Conservation (phyloP, 108 stramenopile species). For the Seminavis robusta region DNA sequence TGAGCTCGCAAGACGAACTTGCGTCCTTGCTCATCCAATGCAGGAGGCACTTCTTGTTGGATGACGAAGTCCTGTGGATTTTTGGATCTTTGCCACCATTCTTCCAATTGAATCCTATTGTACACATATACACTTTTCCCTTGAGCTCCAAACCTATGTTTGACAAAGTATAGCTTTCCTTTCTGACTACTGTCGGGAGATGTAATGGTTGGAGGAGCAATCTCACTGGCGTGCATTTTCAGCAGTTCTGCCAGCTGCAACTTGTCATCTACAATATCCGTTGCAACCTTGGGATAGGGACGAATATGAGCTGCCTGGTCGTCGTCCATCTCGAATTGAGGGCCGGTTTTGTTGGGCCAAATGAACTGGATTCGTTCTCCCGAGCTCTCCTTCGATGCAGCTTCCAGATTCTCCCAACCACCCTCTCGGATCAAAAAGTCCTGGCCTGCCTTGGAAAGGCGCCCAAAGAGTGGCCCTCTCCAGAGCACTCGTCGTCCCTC, state of each 20-base stretch:
- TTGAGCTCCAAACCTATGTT: constrained; percentile 7
- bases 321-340: constrained; percentile 7
- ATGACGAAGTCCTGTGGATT: constrained; percentile 9
- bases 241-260: not conserved
- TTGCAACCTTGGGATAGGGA: constrained; percentile 4
- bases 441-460: no score
- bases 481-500: no score
- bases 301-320: constrained; percentile 3
- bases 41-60: constrained; percentile 2
- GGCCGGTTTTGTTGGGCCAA: constrained; percentile 11
- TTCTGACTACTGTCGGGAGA: no score
- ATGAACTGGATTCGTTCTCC: not conserved
- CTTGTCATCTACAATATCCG: constrained; percentile 9
- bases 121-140: constrained; percentile 9
- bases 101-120: not conserved
- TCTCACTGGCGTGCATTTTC: no score
- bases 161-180: constrained; percentile 9
- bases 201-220: no score
- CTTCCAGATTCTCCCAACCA: no score
- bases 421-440: no score
- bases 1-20: constrained; percentile 7
- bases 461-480: no score
- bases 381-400: no score
- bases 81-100: constrained; percentile 1
- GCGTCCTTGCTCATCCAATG: not conserved